Conservation (phyloP, 441 rosid genomes). For the Gossypium armourianum region DNA sequence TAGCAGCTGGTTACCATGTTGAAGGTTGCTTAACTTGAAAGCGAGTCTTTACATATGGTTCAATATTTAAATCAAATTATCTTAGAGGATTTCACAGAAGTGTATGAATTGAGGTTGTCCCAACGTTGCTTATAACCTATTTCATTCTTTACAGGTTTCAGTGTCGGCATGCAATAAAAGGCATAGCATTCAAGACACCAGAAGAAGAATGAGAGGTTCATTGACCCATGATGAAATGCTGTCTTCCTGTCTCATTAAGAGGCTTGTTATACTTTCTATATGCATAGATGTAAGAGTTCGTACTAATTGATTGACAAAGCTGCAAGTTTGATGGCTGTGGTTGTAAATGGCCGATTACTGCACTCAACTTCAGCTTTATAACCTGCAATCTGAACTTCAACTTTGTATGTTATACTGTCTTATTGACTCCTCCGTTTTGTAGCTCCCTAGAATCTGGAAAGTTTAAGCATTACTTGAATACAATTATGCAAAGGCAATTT, state of each 20-base stretch:
- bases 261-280: not conserved
- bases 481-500: not conserved
- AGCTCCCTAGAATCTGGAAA: not conserved
- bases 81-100: not conserved
- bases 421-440: not conserved
- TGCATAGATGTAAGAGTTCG: not conserved
- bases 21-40: not conserved
- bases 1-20: not conserved
- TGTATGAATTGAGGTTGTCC: not conserved
- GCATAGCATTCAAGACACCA: slow-evolving; percentile 41
- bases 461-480: not conserved
- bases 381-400: not conserved
- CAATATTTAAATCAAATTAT: not conserved
- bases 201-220: slow-evolving; percentile 40
- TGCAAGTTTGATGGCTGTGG: not conserved
- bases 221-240: not conserved
- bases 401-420: not conserved
- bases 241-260: not conserved
- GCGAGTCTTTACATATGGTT: not conserved
- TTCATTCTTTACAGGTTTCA: slow-evolving; percentile 48
- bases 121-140: not conserved
- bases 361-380: not conserved
- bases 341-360: not conserved
- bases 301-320: not conserved
- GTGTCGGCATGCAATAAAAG: slow-evolving; percentile 65